Percentiles rank a stretch among this genome's conserved stretches.
These are phyloP conservation scores for Erysimum cheiri DNA, from an alignment of 441 rosid genomes.

Conservation along the genomic window DNA sequence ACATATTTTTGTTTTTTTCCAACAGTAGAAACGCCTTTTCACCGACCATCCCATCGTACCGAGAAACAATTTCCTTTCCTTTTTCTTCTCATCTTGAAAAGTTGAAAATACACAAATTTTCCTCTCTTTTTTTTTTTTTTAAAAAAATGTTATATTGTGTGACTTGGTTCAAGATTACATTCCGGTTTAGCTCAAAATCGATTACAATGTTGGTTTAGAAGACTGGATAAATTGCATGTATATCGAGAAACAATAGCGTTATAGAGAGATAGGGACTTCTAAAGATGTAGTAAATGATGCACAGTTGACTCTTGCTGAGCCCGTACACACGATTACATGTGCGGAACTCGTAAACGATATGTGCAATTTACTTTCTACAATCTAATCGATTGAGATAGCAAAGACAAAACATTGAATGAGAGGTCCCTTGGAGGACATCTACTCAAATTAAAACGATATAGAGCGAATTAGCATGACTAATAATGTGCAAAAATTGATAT, in stretches of 20 bases:
- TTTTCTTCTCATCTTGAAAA: slow-evolving; percentile 1
- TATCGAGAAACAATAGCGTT: no score
- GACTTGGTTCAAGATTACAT: not conserved
- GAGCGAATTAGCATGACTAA: no score
- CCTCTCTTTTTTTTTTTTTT: not conserved
- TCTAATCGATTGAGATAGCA: not conserved
- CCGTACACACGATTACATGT: not conserved
- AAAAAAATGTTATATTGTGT: not conserved
- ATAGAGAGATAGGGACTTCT: no score
- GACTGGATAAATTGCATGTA: not conserved
- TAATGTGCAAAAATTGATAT: no score
- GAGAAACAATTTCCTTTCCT: no score
- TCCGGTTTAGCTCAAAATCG: slow-evolving; percentile 1
- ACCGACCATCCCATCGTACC: slow-evolving; percentile 30
- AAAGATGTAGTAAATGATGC: no score
- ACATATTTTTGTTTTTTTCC: slow-evolving; percentile 4
- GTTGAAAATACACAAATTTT: not conserved
- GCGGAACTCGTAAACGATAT: not conserved
- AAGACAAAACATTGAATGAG: not conserved
- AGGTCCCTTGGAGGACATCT: not conserved
- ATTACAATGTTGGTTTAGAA: not conserved
- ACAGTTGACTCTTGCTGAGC: no score
- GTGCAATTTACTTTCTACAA: not conserved
- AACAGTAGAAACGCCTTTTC: slow-evolving; percentile 38
- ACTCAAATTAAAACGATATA: not conserved